Evolutionary conservation across 148 eudicot genomes (phyloP), one percentile per base, ranked within the genome.

Genomic region (Rhododendron vialii): DNA sequence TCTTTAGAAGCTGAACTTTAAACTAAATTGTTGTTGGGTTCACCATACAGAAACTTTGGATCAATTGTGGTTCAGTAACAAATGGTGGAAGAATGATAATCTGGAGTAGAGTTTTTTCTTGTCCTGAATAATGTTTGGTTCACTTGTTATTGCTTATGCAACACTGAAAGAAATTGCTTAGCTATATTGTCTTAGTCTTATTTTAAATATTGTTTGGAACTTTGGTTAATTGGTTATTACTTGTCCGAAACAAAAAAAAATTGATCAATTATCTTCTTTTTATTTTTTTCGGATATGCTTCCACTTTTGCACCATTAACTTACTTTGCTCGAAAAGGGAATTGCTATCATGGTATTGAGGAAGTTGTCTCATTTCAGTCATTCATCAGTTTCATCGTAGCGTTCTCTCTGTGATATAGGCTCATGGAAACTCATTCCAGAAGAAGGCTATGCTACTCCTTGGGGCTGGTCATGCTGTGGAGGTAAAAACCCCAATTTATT

Each of bases 381-480:
- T 35, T 78, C 75, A 78, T 85, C 26, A 57, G n/a, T 69, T 53
- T 30, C 48, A 80, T 80, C 26, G 13, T 67, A 84, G 43, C 67
- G 18, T 24, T 41, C 61, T 61, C 82, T 73, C 55, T 85, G 88
- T 53, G 67, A 67, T 83, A 48, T 91, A 97, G 99, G 98, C 89
- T 82, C 95, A 93, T 75, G 99, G 99, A 75, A 94, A 98, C 89
- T 95, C 99, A 43, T 98, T 98, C 90, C 99, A 94, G 83, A 98
- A 98, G 95, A 98, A 98, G 91, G 93, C 92, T 86, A 87, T 94
- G 96, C 88, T 93, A 84, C 88, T 98, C 79, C 95, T 98, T 89
- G 99, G 99, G 53, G 85, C 89, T 59, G 93, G 95, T 74, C 92
- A 93, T 86, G 88, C 91, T 84, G 83, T 86, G 24, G 98, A 95